Conservation (phyloP, 192 early-diverging fungal genomes). For the Cetraspora pellucida region DNA sequence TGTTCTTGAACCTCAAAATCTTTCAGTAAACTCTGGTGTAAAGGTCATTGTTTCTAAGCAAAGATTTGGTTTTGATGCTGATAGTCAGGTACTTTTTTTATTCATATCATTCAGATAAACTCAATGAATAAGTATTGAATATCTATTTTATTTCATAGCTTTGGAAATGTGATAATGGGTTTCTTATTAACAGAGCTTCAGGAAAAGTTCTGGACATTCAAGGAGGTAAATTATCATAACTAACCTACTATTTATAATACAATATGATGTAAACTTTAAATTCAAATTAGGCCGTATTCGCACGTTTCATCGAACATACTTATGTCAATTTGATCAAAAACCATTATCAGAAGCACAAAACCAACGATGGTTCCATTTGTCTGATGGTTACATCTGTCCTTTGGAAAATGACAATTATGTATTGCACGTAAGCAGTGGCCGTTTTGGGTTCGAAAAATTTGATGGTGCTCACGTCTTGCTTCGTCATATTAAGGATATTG, state of each 20-base stretch:
- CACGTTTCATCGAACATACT: constrained; percentile 13
- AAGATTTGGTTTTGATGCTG: constrained; percentile 36
- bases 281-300: constrained; percentile 34
- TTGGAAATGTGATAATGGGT: constrained; percentile 43
- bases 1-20: constrained; percentile 39
- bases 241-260: not conserved
- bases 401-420: not conserved
- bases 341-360: not conserved
- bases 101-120: not conserved
- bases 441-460: not conserved
- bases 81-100: constrained; percentile 29
- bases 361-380: constrained; percentile 14
- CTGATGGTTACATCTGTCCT: constrained; percentile 1
- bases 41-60: constrained; percentile 33
- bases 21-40: constrained; percentile 37
- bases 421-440: not conserved
- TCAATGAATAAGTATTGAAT: not conserved
- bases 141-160: constrained; percentile 25
- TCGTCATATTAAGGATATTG: not conserved
- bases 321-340: constrained; percentile 16
- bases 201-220: constrained; percentile 40
- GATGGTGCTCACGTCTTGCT: not conserved
- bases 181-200: constrained; percentile 44
- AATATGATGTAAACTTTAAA: constrained; percentile 13
- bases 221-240: constrained; percentile 30